Conservation (phyloP, 192 early-diverging fungal species). For the Umbelopsis isabellina region DNA sequence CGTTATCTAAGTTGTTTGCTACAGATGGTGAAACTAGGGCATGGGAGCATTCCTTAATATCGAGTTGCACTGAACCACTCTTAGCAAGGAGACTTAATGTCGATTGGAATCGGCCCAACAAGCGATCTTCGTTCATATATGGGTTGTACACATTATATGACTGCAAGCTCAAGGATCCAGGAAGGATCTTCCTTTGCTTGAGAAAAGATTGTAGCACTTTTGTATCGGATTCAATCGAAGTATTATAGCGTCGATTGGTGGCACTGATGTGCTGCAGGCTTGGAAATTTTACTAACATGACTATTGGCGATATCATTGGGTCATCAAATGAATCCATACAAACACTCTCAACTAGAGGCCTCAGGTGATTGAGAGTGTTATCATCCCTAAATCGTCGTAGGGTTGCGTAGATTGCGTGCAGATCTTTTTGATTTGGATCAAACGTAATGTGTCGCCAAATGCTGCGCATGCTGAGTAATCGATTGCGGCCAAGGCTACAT, state of each 20-base stretch:
- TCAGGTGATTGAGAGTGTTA: not conserved
- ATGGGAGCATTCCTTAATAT: conserved; percentile 38
- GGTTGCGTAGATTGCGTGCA: conserved; percentile 48
- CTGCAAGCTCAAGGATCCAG: conserved; percentile 37
- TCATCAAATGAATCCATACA: conserved; percentile 53
- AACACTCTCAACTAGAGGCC: conserved; percentile 33
- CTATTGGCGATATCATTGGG: conserved; percentile 47
- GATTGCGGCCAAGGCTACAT: conserved; percentile 42
- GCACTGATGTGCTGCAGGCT: conserved; percentile 41
- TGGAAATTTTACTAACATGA: conserved; percentile 59
- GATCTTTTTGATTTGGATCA: conserved; percentile 35
- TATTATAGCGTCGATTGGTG: conserved; percentile 43
- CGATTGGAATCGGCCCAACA: conserved; percentile 24
- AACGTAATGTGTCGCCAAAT: conserved; percentile 49
- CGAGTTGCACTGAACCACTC: conserved; percentile 27
- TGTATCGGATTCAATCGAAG: conserved; percentile 43
- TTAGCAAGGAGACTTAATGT: conserved; percentile 30
- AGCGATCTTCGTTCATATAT: conserved; percentile 46
- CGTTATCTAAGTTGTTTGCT: conserved; percentile 18
- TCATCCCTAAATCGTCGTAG: conserved; percentile 48
- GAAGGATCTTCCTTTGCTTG: conserved; percentile 32
- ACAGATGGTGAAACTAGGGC: conserved; percentile 32
- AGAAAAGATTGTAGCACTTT: conserved; percentile 48
- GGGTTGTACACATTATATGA: conserved; percentile 46
- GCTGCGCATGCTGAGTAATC: conserved; percentile 42